Percentiles rank a stretch among this genome's conserved stretches.
Conservation (phyloP, 768 basidiomycete genomes). For the Naematelia aurantialba region DNA sequence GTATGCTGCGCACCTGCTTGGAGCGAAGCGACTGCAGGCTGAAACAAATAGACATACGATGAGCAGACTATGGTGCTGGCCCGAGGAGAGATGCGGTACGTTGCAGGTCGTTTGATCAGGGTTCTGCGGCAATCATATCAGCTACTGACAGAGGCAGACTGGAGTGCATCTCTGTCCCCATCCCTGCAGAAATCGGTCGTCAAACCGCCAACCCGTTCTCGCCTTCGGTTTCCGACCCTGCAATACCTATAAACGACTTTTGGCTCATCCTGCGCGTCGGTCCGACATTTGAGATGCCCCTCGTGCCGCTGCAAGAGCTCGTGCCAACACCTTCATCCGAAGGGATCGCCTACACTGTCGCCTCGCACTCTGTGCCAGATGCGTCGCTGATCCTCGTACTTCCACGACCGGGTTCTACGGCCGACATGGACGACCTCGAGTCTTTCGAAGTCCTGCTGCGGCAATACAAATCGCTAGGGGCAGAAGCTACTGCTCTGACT, state of each 20-base stretch:
- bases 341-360: conserved; percentile 34
- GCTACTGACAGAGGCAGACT: no score
- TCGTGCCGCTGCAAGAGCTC: conserved; percentile 60
- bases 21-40: not conserved
- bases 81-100: conserved; percentile 42
- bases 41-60: conserved; percentile 26
- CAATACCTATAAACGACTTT: conserved; percentile 56
- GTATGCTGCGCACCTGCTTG: conserved; percentile 14
- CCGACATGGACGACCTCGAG: conserved; percentile 56
- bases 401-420: conserved; percentile 46
- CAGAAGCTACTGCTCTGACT: conserved; percentile 25
- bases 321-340: conserved; percentile 48
- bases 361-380: conserved; percentile 51
- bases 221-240: conserved; percentile 39
- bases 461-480: conserved; percentile 57
- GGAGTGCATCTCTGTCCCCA: conserved; percentile 61
- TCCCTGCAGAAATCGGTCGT: conserved; percentile 39
- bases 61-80: conserved; percentile 37
- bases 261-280: conserved; percentile 64
- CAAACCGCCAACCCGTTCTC: conserved; percentile 46
- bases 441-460: conserved; percentile 62
- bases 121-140: no score
- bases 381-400: conserved; percentile 38
- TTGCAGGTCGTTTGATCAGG: no score
- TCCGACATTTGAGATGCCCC: conserved; percentile 57